Evolutionary conservation across 108 stramenopile genomes (phyloP).

Genomic region (Fragilaria radians): DNA sequence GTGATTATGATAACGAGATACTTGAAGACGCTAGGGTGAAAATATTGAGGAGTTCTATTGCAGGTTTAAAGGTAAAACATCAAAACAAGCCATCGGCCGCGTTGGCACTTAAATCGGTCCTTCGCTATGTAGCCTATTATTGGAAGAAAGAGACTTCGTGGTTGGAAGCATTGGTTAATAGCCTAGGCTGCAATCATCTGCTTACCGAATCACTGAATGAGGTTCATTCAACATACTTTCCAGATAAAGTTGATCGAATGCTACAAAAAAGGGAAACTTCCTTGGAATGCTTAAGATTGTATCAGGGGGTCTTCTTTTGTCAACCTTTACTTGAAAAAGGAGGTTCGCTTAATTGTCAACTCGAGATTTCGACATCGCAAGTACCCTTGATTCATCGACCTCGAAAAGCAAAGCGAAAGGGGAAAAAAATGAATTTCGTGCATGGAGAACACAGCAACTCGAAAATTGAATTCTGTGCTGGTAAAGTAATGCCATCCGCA

Average conservation of each 20-base stretch:
- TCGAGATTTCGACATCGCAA: neutral
- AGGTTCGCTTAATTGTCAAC: neutral
- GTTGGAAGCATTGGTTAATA: constrained; percentile 3
- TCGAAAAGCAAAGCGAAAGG: neutral
- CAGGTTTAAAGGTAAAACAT: constrained; percentile 7
- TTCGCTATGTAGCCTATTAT: constrained; percentile 18
- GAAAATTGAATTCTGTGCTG: too few species aligned
- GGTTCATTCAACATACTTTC: constrained; percentile 9
- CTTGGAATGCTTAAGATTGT: constrained; percentile 9
- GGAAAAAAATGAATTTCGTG: neutral
- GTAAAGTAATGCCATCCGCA: too few species aligned
- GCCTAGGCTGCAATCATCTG: neutral
- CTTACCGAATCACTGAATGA: neutral
- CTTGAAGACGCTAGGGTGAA: neutral
- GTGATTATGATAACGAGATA: constrained; percentile 10
- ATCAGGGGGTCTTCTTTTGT: constrained; percentile 13
- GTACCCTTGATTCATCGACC: neutral
- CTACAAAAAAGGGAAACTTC: too few species aligned
- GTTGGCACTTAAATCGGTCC: constrained; percentile 5
- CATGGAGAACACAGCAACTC: too few species aligned
- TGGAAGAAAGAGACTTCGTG: neutral
- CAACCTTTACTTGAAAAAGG: constrained; percentile 18
- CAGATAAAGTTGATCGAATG: constrained; percentile 2
- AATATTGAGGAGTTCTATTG: constrained; percentile 8
- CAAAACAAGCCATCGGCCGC: constrained; percentile 6